Base-by-base conservation (phyloP, 306 rosid genomes). In the Cucurbita moschata region DNA sequence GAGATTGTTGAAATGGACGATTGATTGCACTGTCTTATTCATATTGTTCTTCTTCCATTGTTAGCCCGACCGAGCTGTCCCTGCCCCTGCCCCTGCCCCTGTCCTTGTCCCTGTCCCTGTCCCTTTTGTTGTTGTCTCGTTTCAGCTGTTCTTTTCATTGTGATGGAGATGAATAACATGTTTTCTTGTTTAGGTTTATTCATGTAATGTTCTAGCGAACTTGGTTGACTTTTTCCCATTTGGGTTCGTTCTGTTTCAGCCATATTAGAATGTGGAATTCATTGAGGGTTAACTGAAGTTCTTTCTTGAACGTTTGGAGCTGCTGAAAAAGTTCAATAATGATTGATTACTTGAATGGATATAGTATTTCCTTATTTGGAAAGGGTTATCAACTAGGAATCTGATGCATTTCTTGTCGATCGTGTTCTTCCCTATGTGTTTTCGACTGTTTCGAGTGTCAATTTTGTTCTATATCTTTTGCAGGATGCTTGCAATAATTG, bases 401-500 rank as follows among this genome's bases (percentile, higher is more conserved):
- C 1, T 7, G 73, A 67, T 39, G 42, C 43, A 12, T 13, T 46
- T 46, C 73, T 68, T 67, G 35, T 67, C 11, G 72, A 0, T 13
- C 3, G 69, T 60, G 66, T 60, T 0, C 49, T 39, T 62, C 43
- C n/a, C 70, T 63, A 60, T 1, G 15, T 63, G 9, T 65, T 44
- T 67, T 4, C n/a, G 5, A 11, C 72, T 46, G 16, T 67, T 58
- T 49, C 52, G 56, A 62, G 72, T 63, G n/a, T 63, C 11, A 56
- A 65, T 80, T 63, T 63, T 62, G 51, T 77, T 64, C 15, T 40
- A 42, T 73, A 53, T 69, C 8, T 57, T 59, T 74, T 80, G 71
- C 71, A 90, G 96, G 89, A 81, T 75, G 75, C 68, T 78, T 76
- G 79, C 71, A 46, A 79, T 75, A 72, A 66, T 67, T 52, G 73